These are phyloP conservation scores for Tilletia setariae DNA, from an alignment of 1,284 basidiomycete genomes.

Conservation along the genomic window DNA sequence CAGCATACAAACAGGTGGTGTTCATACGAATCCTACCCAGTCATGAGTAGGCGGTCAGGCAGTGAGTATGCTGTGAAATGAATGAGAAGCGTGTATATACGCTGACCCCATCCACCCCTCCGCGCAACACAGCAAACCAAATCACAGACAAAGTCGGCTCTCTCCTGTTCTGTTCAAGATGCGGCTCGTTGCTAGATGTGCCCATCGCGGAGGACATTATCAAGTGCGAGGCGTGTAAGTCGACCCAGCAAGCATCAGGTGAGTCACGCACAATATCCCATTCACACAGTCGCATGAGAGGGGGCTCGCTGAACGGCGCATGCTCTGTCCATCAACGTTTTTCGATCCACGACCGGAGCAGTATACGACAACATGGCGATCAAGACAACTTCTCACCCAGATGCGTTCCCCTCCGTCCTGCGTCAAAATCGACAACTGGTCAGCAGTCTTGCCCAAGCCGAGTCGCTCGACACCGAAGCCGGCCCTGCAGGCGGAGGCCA, in stretches of 20 bases:
- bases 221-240: constrained; percentile 80
- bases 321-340: too few species aligned
- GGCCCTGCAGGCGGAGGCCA: not conserved
- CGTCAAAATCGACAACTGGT: constrained; percentile 13
- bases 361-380: constrained; percentile 14
- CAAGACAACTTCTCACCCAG: constrained; percentile 8
- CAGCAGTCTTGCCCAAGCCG: constrained; percentile 5
- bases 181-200: constrained; percentile 81
- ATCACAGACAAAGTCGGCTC: constrained; percentile 64
- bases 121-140: not conserved
- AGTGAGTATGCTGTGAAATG: too few species aligned
- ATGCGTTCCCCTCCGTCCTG: constrained; percentile 10
- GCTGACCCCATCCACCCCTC: too few species aligned
- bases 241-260: constrained; percentile 66
- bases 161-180: constrained; percentile 86
- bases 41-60: too few species aligned
- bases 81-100: too few species aligned
- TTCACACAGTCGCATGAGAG: not conserved
- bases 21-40: too few species aligned
- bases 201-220: constrained; percentile 75
- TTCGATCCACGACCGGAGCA: not conserved
- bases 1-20: too few species aligned
- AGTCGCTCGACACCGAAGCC: constrained; percentile 1
- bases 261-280: constrained; percentile 18
- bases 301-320: too few species aligned